These are phyloP conservation scores for Arthromyces matolae DNA, from an alignment of 768 basidiomycete species.

Conservation along the genomic window DNA sequence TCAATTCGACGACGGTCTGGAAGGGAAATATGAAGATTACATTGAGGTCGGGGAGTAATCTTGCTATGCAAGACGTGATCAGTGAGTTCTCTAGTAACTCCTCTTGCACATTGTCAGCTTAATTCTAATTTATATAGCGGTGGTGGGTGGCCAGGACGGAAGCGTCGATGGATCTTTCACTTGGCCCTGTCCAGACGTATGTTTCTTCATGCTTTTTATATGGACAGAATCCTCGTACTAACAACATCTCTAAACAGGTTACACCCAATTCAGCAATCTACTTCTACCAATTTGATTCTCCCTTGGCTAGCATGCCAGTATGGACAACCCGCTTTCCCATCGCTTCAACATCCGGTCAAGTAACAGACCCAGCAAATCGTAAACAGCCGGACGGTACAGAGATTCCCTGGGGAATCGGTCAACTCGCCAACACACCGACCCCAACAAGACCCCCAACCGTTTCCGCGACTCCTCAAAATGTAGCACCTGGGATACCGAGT, in stretches of 20 bases:
- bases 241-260: slow-evolving; percentile 38
- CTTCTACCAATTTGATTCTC: slow-evolving; percentile 73
- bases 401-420: slow-evolving; percentile 68
- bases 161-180: slow-evolving; percentile 46
- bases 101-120: too few relatives aligned
- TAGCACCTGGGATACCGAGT: slow-evolving; percentile 1
- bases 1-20: slow-evolving; percentile 53
- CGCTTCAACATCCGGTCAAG: slow-evolving; percentile 42
- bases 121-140: slow-evolving; percentile 40
- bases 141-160: slow-evolving; percentile 58
- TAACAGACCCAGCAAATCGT: slow-evolving; percentile 44
- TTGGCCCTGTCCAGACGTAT: slow-evolving; percentile 61
- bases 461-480: slow-evolving; percentile 1
- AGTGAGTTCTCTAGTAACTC: slow-evolving; percentile 39
- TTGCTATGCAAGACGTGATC: slow-evolving; percentile 60
- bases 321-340: slow-evolving; percentile 84
- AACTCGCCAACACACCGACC: slow-evolving; percentile 35
- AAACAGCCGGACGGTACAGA: slow-evolving; percentile 48
- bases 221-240: not conserved
- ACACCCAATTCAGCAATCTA: slow-evolving; percentile 62
- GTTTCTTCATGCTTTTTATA: not conserved
- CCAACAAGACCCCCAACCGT: slow-evolving; percentile 1
- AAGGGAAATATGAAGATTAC: slow-evolving; percentile 68
- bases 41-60: slow-evolving; percentile 78
- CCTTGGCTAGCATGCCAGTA: slow-evolving; percentile 33